phyloP scores from a whole-genome alignment of 2,329 filamentous ascomycete genomes.

The Exophiala dermatitidis region DNA sequence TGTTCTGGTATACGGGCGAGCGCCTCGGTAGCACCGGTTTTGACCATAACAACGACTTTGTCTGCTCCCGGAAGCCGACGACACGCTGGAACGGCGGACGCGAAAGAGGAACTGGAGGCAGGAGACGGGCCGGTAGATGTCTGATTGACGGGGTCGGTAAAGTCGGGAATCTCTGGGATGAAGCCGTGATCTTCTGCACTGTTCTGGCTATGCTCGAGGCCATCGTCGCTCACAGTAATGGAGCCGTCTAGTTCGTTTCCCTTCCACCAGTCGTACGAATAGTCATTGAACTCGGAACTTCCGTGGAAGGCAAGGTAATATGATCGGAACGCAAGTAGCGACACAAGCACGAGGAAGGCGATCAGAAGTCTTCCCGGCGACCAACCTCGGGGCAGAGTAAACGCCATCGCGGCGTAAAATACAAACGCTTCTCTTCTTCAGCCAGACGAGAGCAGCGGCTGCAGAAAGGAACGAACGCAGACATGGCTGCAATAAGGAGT shows the following conservation, averaged over 20 bases:
- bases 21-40: slow-evolving; percentile 52
- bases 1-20: slow-evolving; percentile 49
- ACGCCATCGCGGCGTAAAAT: slow-evolving; percentile 8
- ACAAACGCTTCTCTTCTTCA: background rate
- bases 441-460: background rate
- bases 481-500: background rate
- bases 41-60: slow-evolving; percentile 42
- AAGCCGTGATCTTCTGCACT: background rate
- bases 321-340: slow-evolving; percentile 16
- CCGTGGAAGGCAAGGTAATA: slow-evolving; percentile 14
- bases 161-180: slow-evolving; percentile 9
- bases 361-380: slow-evolving; percentile 11
- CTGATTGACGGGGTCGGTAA: slow-evolving; percentile 1
- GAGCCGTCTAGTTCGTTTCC: background rate
- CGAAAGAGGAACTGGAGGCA: background rate
- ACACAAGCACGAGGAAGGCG: slow-evolving; percentile 13
- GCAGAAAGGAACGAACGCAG: background rate
- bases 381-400: slow-evolving; percentile 16
- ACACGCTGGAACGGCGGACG: slow-evolving; percentile 9
- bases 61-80: slow-evolving; percentile 20
- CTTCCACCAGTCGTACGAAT: slow-evolving; percentile 4
- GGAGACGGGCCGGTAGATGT: background rate
- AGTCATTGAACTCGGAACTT: background rate
- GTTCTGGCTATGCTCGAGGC: slow-evolving; percentile 1
- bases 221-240: slow-evolving; percentile 9